phyloP scores from a whole-genome alignment of 768 basidiomycete species.

The Mycena galericulata region DNA sequence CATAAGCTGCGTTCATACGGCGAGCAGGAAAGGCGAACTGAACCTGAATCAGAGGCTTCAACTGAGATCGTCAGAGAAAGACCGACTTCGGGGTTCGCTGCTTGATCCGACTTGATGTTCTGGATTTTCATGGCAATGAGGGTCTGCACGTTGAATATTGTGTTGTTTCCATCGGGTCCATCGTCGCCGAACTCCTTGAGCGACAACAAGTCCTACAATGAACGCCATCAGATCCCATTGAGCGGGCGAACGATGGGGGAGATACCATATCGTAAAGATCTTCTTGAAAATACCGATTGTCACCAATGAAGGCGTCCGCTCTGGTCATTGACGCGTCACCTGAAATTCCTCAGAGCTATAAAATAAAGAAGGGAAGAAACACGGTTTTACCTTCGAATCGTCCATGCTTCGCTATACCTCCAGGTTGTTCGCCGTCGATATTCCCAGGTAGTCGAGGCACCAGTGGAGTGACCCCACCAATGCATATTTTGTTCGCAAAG shows the following conservation, averaged over 20 bases:
- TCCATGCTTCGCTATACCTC: constrained; percentile 27
- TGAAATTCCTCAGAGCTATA: neutral
- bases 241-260: neutral
- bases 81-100: constrained; percentile 15
- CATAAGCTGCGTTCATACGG: constrained; percentile 13
- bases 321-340: constrained; percentile 32
- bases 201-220: constrained; percentile 18
- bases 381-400: constrained; percentile 24
- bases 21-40: constrained; percentile 14
- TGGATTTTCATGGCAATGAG: constrained; percentile 15
- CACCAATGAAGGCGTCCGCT: constrained; percentile 25
- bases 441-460: constrained; percentile 17
- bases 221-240: neutral
- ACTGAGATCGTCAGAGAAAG: neutral
- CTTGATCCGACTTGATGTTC: constrained; percentile 19
- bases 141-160: constrained; percentile 26
- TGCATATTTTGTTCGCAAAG: constrained; percentile 25
- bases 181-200: constrained; percentile 27
- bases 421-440: constrained; percentile 18
- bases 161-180: constrained; percentile 24
- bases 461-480: constrained; percentile 15
- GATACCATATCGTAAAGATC: constrained; percentile 14
- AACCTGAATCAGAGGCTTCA: neutral
- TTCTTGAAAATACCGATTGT: constrained; percentile 29
- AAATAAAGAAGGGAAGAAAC: neutral